Evolutionary conservation across 768 basidiomycete species (phyloP).

Genomic region (Leccinum broughii): DNA sequence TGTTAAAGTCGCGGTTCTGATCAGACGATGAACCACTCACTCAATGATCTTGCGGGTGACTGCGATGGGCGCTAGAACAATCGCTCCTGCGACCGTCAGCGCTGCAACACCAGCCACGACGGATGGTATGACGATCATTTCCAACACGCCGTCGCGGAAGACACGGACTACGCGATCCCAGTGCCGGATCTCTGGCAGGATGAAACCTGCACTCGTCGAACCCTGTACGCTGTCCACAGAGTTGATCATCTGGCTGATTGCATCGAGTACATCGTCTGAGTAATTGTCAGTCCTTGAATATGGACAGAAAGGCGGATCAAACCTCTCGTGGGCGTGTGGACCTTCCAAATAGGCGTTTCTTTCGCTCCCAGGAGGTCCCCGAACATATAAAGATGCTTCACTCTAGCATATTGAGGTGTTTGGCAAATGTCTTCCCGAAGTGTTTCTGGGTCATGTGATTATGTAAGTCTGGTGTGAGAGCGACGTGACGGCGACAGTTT

Average conservation of each 20-base stretch:
- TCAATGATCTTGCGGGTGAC: background rate
- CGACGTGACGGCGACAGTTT: background rate
- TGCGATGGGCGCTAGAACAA: conserved; percentile 1
- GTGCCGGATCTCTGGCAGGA: conserved; percentile 10
- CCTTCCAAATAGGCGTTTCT: conserved; percentile 14
- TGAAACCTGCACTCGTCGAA: conserved; percentile 9
- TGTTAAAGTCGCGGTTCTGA: background rate
- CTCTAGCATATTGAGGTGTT: conserved; percentile 10
- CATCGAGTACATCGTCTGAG: conserved; percentile 13
- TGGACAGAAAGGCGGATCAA: background rate
- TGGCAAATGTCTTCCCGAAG: conserved; percentile 23
- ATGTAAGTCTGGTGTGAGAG: background rate
- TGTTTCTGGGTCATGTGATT: conserved; percentile 9
- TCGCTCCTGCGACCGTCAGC: conserved; percentile 1
- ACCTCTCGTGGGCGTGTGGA: conserved; percentile 16
- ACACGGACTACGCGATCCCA: conserved; percentile 9
- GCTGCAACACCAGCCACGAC: background rate
- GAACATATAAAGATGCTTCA: conserved; percentile 21
- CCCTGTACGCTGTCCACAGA: conserved; percentile 14
- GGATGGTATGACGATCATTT: conserved; percentile 6
- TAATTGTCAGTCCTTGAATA: background rate
- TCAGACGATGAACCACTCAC: background rate
- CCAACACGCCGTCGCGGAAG: conserved; percentile 1
- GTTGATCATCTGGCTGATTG: conserved; percentile 7
- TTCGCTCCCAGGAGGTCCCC: conserved; percentile 7